Percentiles rank a stretch among this genome's conserved stretches.
phyloP scores from a whole-genome alignment of 495 filamentous ascomycete species.

The Tuber brumale region DNA sequence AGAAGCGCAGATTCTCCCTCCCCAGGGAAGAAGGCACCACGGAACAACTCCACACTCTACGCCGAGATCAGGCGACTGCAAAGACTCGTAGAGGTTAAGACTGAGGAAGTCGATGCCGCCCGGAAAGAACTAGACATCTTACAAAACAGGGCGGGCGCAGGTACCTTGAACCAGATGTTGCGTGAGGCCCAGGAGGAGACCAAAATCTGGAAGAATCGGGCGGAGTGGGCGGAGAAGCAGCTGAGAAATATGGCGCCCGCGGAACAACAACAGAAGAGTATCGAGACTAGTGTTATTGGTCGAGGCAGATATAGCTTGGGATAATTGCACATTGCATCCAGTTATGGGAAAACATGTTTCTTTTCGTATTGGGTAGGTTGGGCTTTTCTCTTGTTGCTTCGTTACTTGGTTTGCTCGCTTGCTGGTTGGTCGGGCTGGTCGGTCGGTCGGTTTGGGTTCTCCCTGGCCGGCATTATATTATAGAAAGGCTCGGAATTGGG shows the following conservation, averaged over 20 bases:
- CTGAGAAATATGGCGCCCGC: conserved; percentile 26
- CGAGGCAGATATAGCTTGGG: conserved; percentile 30
- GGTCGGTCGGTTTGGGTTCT: not conserved
- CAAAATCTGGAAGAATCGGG: conserved; percentile 40
- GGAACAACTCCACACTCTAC: conserved; percentile 38
- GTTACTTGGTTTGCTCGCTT: not conserved
- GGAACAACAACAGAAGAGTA: conserved; percentile 20
- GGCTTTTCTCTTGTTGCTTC: not conserved
- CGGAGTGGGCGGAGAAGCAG: conserved; percentile 41
- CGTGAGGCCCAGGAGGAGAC: conserved; percentile 38
- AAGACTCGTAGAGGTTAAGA: conserved; percentile 37
- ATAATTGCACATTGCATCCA: conserved; percentile 8
- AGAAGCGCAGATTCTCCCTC: conserved; percentile 26
- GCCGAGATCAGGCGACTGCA: conserved; percentile 39
- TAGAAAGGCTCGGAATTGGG: not conserved
- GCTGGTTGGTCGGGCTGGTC: not conserved
- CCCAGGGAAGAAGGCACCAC: conserved; percentile 33
- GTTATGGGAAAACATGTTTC: conserved; percentile 1
- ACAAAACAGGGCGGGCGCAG: conserved; percentile 34
- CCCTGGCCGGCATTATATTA: not conserved
- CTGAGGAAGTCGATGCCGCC: conserved; percentile 30
- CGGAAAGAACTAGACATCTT: conserved; percentile 37
- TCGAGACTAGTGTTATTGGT: conserved; percentile 31
- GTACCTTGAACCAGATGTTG: conserved; percentile 34
- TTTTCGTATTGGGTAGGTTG: not conserved